phyloP scores from a whole-genome alignment of 2,329 filamentous ascomycete species.

The Calonectria pauciramosa region DNA sequence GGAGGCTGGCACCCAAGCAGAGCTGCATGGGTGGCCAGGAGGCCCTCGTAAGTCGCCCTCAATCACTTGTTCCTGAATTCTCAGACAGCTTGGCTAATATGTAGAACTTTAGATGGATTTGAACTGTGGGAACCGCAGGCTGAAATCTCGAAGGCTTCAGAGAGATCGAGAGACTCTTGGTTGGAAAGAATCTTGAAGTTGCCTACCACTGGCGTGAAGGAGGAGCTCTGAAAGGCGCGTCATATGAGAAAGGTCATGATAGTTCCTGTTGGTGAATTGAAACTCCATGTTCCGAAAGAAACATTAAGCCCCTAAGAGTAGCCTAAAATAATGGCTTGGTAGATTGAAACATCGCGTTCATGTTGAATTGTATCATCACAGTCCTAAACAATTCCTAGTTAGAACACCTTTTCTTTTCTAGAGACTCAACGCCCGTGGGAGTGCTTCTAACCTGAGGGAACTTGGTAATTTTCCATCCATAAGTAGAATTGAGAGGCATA shows the following conservation, averaged over 20 bases:
- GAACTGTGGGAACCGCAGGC: neutral
- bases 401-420: neutral
- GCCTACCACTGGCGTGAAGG: neutral
- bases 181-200: neutral
- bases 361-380: neutral
- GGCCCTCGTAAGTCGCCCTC: slow-evolving; percentile 20
- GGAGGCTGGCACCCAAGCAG: slow-evolving; percentile 25
- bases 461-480: neutral
- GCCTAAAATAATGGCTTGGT: neutral
- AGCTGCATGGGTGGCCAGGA: slow-evolving; percentile 33
- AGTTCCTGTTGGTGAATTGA: neutral
- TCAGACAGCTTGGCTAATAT: neutral
- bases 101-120: neutral
- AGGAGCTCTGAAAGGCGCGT: neutral
- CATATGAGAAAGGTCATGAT: neutral
- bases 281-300: neutral
- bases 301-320: neutral
- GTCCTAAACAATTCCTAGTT: neutral
- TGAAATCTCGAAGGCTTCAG: neutral
- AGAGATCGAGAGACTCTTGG: neutral
- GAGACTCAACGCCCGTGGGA: neutral
- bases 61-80: too few relatives aligned
- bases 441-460: neutral
- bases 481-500: neutral
- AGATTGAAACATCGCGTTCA: neutral